Percentiles rank a stretch among this genome's conserved stretches.
These are phyloP conservation scores for Cercospora nicotianae DNA, from an alignment of 2,329 filamentous ascomycete genomes.

Conservation along the genomic window DNA sequence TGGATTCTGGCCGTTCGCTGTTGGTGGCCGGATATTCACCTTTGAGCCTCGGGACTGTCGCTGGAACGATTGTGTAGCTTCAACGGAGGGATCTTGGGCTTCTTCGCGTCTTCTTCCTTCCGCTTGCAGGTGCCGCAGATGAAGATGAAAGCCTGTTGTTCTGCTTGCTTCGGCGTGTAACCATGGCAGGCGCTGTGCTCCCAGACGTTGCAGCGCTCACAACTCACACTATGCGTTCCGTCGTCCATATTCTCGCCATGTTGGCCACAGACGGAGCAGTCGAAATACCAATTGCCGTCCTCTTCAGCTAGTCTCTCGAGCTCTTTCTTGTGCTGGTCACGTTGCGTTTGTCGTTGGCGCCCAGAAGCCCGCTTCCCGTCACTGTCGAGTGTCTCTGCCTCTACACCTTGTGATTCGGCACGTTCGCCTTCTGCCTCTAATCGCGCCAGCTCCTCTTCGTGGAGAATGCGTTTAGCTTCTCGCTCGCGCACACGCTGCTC, in stretches of 20 bases:
- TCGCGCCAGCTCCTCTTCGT: constrained; percentile 79
- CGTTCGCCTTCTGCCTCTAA: constrained; percentile 60
- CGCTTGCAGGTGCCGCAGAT: constrained; percentile 76
- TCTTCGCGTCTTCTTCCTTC: constrained; percentile 62
- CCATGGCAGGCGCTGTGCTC: constrained; percentile 92
- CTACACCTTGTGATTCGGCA: constrained; percentile 39
- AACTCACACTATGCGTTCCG: constrained; percentile 88
- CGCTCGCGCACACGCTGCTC: constrained; percentile 85
- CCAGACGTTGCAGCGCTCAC: constrained; percentile 93
- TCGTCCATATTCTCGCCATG: constrained; percentile 89
- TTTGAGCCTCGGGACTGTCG: constrained; percentile 30
- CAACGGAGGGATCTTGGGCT: constrained; percentile 62
- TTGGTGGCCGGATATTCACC: constrained; percentile 23
- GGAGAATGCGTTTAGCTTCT: constrained; percentile 75
- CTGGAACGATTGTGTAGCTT: constrained; percentile 51
- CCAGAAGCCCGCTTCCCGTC: constrained; percentile 64
- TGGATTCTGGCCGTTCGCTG: constrained; percentile 22
- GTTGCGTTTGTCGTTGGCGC: constrained; percentile 76
- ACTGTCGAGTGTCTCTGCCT: constrained; percentile 58
- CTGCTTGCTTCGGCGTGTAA: constrained; percentile 75
- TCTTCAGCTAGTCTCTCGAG: constrained; percentile 67
- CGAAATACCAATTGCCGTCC: constrained; percentile 89
- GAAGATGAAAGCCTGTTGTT: constrained; percentile 83
- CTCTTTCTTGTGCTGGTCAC: constrained; percentile 75
- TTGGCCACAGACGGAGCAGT: constrained; percentile 82